Evolutionary conservation across 108 stramenopile genomes (phyloP).

Genomic region (Cyclostephanos tholiformis): DNA sequence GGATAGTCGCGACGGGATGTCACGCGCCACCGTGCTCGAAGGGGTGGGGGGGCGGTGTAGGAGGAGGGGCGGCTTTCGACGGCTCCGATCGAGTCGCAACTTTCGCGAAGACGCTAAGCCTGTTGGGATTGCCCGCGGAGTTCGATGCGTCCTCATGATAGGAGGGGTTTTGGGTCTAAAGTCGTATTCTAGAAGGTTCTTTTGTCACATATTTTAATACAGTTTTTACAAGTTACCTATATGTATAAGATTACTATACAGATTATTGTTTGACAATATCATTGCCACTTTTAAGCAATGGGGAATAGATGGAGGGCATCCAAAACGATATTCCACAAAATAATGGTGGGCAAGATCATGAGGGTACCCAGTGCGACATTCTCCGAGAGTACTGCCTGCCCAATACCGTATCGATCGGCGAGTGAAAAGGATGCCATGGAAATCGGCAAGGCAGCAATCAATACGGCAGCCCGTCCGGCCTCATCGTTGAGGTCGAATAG

Average conservation of each 20-base stretch:
- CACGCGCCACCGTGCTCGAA: conserved; percentile 39
- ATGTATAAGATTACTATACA: too few species aligned
- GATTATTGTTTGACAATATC: too few species aligned
- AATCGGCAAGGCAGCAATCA: conserved; percentile 49
- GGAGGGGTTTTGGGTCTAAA: background rate
- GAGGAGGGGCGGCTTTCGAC: conserved; percentile 33
- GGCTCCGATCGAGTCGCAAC: conserved; percentile 25
- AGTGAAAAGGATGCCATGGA: conserved; percentile 51
- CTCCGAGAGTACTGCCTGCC: conserved; percentile 40
- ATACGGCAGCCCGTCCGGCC: conserved; percentile 43
- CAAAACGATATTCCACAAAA: conserved; percentile 45
- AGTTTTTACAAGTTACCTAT: too few species aligned
- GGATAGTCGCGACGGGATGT: conserved; percentile 37
- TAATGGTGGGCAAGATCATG: conserved; percentile 46
- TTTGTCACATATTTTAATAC: too few species aligned
- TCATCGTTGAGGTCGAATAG: conserved; percentile 38
- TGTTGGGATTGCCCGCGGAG: conserved; percentile 31
- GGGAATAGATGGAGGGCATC: conserved; percentile 35
- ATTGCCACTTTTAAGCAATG: background rate
- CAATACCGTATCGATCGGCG: conserved; percentile 41
- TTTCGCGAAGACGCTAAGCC: conserved; percentile 37
- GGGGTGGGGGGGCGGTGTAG: conserved; percentile 35
- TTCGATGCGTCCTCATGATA: background rate
- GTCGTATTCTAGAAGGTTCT: too few species aligned
- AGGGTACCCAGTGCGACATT: conserved; percentile 49